These are phyloP conservation scores for Domatiomyces catenatus DNA, from an alignment of 2,329 filamentous ascomycete genomes.

Conservation along the genomic window DNA sequence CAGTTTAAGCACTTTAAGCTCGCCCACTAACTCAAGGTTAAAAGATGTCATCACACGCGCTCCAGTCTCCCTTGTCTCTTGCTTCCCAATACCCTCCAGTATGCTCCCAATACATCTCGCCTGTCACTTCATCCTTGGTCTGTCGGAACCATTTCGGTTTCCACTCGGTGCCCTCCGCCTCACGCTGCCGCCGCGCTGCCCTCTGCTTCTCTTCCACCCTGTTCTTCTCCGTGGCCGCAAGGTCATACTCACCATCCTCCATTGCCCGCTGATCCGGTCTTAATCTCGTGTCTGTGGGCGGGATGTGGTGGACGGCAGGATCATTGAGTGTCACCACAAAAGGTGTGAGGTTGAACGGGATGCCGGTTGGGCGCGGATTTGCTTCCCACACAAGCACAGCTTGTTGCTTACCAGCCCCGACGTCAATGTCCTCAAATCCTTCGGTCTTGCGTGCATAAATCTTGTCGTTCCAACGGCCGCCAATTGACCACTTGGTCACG, in stretches of 20 bases:
- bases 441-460: conserved; percentile 87
- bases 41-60: conserved; percentile 61
- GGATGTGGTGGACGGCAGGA: conserved; percentile 56
- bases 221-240: conserved; percentile 87
- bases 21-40: conserved; percentile 18
- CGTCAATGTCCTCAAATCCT: conserved; percentile 64
- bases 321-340: conserved; percentile 84
- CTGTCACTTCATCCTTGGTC: conserved; percentile 58
- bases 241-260: conserved; percentile 95
- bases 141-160: conserved; percentile 71
- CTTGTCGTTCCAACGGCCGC: conserved; percentile 93
- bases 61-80: conserved; percentile 50
- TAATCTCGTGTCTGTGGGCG: conserved; percentile 85
- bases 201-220: conserved; percentile 85
- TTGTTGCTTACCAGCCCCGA: conserved; percentile 44
- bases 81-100: conserved; percentile 76
- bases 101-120: conserved; percentile 81
- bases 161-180: conserved; percentile 68
- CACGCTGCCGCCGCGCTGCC: conserved; percentile 54
- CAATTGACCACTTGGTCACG: conserved; percentile 74
- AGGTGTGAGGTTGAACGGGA: conserved; percentile 93
- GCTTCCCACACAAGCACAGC: conserved; percentile 91
- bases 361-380: conserved; percentile 60
- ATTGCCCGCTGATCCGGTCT: conserved; percentile 91
- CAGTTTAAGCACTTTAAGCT: neutral